Evolutionary conservation across 805 yeast genomes (phyloP), one percentile per base, ranked within the genome.

Genomic region (Komagataella pseudopastoris): DNA sequence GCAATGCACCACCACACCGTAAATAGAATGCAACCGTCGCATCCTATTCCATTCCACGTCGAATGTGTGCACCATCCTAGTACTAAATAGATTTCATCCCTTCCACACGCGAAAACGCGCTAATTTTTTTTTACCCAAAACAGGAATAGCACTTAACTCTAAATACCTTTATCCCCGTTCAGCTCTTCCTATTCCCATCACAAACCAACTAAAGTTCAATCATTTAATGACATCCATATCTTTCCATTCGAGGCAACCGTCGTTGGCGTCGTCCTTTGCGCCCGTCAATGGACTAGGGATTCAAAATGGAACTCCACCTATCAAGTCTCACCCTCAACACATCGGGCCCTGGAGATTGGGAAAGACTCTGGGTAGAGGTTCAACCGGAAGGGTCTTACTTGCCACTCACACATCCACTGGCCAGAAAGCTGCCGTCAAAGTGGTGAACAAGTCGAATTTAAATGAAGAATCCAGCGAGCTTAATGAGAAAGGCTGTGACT

Each of bases 281-380:
- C 47, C 52, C 47, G 30, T 44, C 51, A 24, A 50, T 18, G 51
- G 51, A 18, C 49, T 50, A 17, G 52, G 52, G 6, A 50, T 50
- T 17, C 23, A 24, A 12, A 39, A 47, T 47, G 16, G 18, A 14
- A 17, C 44, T 5, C 23, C 39, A 16, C n/a, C 44, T 44, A n/a
- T 67, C 50, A 60, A 57, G 46, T 62, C 62, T 52, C 77, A 72
- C 58, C 81, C 81, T 18, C 72, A 72, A 45, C 63, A 64, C 52
- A 60, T 93, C 47, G 99, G 99, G 2, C 97, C 99, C 1, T 93
- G 99, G 99, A 86, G 88, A 63, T 71, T 93, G 44, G 98, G 98
- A 24, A 77, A 91, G 57, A 93, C 99, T 2, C 71, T 93, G 50
- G 99, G 99, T 22, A 76, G 95, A 53, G 99, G 99, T n/a, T 85